Evolutionary conservation across 768 basidiomycete species (phyloP).

Genomic region (Mycena rosella): DNA sequence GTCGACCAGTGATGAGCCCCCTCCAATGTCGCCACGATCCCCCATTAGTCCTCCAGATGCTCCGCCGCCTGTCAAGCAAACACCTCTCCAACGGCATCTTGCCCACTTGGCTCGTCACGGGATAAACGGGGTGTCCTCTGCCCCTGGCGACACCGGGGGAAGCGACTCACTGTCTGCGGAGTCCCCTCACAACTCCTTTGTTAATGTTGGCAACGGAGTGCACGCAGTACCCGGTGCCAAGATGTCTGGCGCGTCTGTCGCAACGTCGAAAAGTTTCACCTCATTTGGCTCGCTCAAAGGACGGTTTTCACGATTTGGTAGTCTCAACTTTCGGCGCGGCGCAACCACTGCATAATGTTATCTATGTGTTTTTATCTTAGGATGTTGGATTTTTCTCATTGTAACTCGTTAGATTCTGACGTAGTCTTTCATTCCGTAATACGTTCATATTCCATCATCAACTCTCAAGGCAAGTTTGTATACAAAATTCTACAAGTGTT

Average conservation of each 20-base stretch:
- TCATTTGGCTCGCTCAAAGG: slow-evolving; percentile 76
- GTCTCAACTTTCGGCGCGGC: slow-evolving; percentile 71
- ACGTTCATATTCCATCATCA: slow-evolving; percentile 22
- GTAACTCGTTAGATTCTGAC: slow-evolving; percentile 27
- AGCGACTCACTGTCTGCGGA: slow-evolving; percentile 72
- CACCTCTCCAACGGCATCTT: slow-evolving; percentile 83
- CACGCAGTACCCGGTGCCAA: slow-evolving; percentile 54
- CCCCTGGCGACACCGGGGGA: slow-evolving; percentile 72
- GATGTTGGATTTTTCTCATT: slow-evolving; percentile 25
- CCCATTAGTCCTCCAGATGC: slow-evolving; percentile 45
- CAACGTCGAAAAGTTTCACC: slow-evolving; percentile 70
- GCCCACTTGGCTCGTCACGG: slow-evolving; percentile 88
- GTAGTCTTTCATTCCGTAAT: slow-evolving; percentile 20
- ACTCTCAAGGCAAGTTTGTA: slow-evolving; percentile 17
- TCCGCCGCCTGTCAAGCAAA: slow-evolving; percentile 62
- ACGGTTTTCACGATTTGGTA: slow-evolving; percentile 83
- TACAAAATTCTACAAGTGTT: slow-evolving; percentile 24
- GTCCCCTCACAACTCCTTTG: slow-evolving; percentile 81
- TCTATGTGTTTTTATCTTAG: slow-evolving; percentile 36
- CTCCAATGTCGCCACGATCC: slow-evolving; percentile 57
- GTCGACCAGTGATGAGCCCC: slow-evolving; percentile 59
- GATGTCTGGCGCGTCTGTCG: slow-evolving; percentile 69
- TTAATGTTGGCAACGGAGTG: slow-evolving; percentile 73
- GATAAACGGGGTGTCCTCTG: slow-evolving; percentile 84
- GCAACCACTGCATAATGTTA: slow-evolving; percentile 40